Conservation (phyloP, 179 eudicot genomes). For the Vitellaria paradoxa region DNA sequence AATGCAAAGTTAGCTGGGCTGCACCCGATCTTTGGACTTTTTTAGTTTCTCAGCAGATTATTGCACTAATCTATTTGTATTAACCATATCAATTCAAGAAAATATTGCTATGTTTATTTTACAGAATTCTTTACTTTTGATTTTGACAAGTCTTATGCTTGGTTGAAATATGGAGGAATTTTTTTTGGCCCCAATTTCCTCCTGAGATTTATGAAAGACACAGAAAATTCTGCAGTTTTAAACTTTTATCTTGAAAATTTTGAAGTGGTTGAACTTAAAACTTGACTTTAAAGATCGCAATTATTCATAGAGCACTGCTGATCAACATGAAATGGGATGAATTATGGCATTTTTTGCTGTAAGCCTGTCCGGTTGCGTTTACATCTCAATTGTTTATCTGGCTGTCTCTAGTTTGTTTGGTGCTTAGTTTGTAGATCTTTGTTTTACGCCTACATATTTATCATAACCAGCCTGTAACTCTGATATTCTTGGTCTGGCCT, state of each 20-base stretch:
- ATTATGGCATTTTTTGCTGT: too few relatives aligned
- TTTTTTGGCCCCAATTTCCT: too few relatives aligned
- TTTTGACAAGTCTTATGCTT: too few relatives aligned
- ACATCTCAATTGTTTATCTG: background rate
- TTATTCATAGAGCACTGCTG: background rate
- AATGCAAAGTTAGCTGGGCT: slow-evolving; percentile 96
- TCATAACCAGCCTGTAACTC: slow-evolving; percentile 10
- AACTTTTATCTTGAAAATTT: too few relatives aligned
- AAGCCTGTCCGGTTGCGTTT: background rate
- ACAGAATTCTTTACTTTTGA: too few relatives aligned
- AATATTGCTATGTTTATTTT: too few relatives aligned
- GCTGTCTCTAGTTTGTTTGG: background rate
- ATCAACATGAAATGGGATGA: background rate
- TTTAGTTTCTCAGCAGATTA: slow-evolving; percentile 44
- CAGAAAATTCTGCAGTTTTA: too few relatives aligned
- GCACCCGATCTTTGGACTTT: slow-evolving; percentile 87
- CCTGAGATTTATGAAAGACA: too few relatives aligned
- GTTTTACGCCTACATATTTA: background rate
- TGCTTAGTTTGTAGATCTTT: background rate
- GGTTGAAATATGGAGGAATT: too few relatives aligned
- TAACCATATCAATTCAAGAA: too few relatives aligned
- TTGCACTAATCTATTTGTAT: too few relatives aligned
- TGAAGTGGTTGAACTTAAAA: background rate
- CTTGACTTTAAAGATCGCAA: background rate
- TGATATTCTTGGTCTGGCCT: slow-evolving; percentile 1